Percentiles rank a stretch among this genome's conserved stretches.
These are phyloP conservation scores for Agrocybe praecox DNA, from an alignment of 768 basidiomycete species.

Conservation along the genomic window DNA sequence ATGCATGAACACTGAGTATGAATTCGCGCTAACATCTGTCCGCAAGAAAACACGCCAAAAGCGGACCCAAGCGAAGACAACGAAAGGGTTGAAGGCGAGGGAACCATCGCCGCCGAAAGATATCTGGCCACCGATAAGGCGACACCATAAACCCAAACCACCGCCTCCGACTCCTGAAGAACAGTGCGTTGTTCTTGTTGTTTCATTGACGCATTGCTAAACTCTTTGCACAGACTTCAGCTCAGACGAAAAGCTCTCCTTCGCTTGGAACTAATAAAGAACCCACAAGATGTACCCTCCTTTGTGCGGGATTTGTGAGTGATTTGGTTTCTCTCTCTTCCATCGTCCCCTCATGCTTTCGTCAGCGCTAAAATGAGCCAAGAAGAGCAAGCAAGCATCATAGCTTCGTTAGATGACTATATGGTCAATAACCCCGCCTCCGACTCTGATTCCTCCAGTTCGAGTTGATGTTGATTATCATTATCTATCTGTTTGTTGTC, in stretches of 20 bases:
- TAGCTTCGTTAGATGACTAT: not conserved
- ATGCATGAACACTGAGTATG: not conserved
- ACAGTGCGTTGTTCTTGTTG: conserved; percentile 41
- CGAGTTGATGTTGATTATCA: not conserved
- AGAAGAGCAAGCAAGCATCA: not conserved
- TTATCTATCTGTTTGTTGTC: no score
- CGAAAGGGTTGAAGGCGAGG: conserved; percentile 21
- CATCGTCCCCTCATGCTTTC: conserved; percentile 4
- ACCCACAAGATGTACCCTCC: conserved; percentile 47
- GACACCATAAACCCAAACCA: conserved; percentile 49
- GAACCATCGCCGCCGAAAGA: conserved; percentile 32
- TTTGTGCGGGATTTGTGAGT: conserved; percentile 73
- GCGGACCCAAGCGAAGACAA: conserved; percentile 6
- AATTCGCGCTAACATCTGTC: not conserved
- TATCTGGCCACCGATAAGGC: conserved; percentile 68
- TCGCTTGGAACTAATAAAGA: conserved; percentile 59
- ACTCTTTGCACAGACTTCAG: conserved; percentile 42
- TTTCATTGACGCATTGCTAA: not conserved
- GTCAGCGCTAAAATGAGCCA: not conserved
- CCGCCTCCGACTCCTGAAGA: conserved; percentile 46
- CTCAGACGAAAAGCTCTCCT: conserved; percentile 63
- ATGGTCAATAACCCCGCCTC: not conserved
- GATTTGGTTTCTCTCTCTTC: not conserved
- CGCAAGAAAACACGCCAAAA: conserved; percentile 28
- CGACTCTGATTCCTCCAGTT: not conserved